Conservation (phyloP, 257 asterid genomes). For the Cordia subcordata region DNA sequence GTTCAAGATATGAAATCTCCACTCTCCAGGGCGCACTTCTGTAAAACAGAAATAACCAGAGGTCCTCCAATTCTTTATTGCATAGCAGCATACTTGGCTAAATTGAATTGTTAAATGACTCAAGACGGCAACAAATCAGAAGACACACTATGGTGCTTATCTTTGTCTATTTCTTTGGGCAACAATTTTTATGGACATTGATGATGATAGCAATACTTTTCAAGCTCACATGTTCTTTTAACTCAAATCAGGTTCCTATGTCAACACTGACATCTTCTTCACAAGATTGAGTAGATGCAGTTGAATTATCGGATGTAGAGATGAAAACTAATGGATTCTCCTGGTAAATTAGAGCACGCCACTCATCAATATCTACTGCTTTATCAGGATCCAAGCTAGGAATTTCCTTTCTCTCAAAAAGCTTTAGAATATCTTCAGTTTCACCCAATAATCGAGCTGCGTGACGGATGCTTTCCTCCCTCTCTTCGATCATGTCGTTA, state of each 20-base stretch:
- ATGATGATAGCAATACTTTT: too few relatives aligned
- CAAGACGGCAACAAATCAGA: too few relatives aligned
- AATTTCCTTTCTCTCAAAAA: conserved; percentile 9
- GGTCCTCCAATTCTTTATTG: too few relatives aligned
- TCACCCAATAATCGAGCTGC: conserved; percentile 30
- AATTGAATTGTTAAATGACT: too few relatives aligned
- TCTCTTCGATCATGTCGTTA: conserved; percentile 17
- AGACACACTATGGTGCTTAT: too few relatives aligned
- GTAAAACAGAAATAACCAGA: too few relatives aligned
- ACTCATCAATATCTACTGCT: conserved; percentile 17
- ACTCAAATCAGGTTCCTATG: not conserved
- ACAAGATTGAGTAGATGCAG: not conserved
- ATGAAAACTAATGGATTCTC: not conserved
- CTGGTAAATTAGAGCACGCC: conserved; percentile 19
- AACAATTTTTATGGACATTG: too few relatives aligned
- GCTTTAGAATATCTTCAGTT: conserved; percentile 21
- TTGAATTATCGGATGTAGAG: not conserved
- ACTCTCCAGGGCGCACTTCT: too few relatives aligned
- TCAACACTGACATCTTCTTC: not conserved
- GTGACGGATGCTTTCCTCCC: conserved; percentile 22
- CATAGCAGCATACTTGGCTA: too few relatives aligned
- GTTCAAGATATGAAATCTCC: too few relatives aligned
- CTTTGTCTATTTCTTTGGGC: too few relatives aligned
- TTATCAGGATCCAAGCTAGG: conserved; percentile 21
- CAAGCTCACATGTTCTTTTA: too few relatives aligned